Evolutionary conservation across 176 grass and related monocot genomes (phyloP).

Genomic region (Musa troglodytarum): DNA sequence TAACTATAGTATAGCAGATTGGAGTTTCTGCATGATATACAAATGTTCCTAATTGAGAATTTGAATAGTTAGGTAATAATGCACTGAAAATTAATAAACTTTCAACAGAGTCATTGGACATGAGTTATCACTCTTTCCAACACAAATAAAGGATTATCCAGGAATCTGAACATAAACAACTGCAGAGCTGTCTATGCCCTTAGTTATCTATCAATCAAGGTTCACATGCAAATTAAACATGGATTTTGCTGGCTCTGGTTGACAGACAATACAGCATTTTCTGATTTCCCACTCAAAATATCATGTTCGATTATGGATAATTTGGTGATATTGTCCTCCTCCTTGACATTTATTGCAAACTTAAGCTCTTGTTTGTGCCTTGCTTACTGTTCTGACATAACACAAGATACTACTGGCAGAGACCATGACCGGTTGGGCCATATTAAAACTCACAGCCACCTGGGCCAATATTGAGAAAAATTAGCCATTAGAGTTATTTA

Average conservation of each 20-base stretch:
- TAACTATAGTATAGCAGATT: neutral
- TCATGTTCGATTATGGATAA: neutral
- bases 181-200: neutral
- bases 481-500: neutral
- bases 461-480: neutral
- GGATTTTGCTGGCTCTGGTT: neutral
- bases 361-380: neutral
- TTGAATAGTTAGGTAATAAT: neutral
- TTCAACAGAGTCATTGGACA: neutral
- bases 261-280: neutral
- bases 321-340: neutral
- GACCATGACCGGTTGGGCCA: neutral
- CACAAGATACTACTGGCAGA: neutral
- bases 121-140: neutral
- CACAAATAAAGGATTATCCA: neutral
- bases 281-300: neutral
- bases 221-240: neutral
- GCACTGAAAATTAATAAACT: neutral
- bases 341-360: neutral
- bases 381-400: neutral
- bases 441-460: neutral
- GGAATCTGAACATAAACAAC: neutral
- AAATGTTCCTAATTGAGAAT: neutral
- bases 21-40: neutral
- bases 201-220: neutral